These are phyloP conservation scores for Leccinum broughii DNA, from an alignment of 768 basidiomycete genomes.

Conservation along the genomic window DNA sequence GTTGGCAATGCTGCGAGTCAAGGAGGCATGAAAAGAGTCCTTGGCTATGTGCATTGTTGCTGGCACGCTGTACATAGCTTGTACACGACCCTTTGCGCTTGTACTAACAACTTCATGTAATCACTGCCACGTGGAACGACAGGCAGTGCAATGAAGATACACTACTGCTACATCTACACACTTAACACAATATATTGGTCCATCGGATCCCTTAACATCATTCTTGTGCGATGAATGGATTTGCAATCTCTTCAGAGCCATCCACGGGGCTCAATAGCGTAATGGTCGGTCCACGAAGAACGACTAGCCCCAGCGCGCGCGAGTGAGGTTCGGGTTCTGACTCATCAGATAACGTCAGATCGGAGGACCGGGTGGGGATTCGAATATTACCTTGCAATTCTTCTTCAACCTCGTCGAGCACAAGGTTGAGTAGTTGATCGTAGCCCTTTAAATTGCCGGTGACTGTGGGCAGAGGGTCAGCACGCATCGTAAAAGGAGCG, in stretches of 20 bases:
- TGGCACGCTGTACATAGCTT: slow-evolving; percentile 10
- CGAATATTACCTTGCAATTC: slow-evolving; percentile 57
- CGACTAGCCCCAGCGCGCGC: slow-evolving; percentile 78
- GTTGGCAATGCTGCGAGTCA: neutral
- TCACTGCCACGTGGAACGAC: slow-evolving; percentile 18
- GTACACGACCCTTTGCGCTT: slow-evolving; percentile 6
- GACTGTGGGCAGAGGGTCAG: slow-evolving; percentile 47
- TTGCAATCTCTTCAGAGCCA: slow-evolving; percentile 91
- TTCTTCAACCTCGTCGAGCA: slow-evolving; percentile 94
- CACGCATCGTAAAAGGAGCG: neutral
- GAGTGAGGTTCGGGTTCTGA: slow-evolving; percentile 64
- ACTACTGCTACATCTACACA: neutral
- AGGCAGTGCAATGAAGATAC: slow-evolving; percentile 4
- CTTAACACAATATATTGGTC: neutral
- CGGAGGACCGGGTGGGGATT: slow-evolving; percentile 12
- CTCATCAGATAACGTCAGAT: slow-evolving; percentile 9
- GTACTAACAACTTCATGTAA: slow-evolving; percentile 17
- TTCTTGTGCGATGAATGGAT: slow-evolving; percentile 80
- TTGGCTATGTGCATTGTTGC: slow-evolving; percentile 8
- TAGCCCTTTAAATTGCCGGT: slow-evolving; percentile 92
- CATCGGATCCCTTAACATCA: slow-evolving; percentile 20
- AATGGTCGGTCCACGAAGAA: slow-evolving; percentile 92
- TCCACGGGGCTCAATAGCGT: slow-evolving; percentile 93
- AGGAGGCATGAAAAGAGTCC: neutral
- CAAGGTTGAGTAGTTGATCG: slow-evolving; percentile 95